Conservation (phyloP, 2,329 filamentous ascomycete species). For the Capronia coronata region DNA sequence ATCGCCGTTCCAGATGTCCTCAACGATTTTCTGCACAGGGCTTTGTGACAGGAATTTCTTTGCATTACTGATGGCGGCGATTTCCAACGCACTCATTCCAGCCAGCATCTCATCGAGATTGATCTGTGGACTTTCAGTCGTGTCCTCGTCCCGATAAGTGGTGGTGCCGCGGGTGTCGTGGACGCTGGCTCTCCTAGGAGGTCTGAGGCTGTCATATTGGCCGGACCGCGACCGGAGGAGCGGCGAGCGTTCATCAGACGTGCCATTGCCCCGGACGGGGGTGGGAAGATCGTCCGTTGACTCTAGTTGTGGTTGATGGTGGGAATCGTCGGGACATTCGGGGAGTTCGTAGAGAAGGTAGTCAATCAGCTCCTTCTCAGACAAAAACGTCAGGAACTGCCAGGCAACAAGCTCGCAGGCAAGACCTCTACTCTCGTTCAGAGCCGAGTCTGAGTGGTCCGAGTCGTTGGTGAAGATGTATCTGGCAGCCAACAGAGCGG, state of each 20-base stretch:
- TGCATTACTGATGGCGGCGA: conserved; percentile 71
- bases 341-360: conserved; percentile 51
- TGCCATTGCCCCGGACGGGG: conserved; percentile 1
- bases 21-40: conserved; percentile 74
- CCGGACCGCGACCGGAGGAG: conserved; percentile 26
- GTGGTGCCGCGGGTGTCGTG: conserved; percentile 8
- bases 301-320: conserved; percentile 7
- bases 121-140: conserved; percentile 30
- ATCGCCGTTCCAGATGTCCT: conserved; percentile 77
- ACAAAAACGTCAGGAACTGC: conserved; percentile 53
- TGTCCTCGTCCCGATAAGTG: conserved; percentile 6
- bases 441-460: conserved; percentile 46
- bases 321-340: conserved; percentile 9
- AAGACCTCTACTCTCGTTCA: conserved; percentile 51
- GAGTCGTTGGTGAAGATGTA: conserved; percentile 50
- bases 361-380: conserved; percentile 52
- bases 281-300: conserved; percentile 7
- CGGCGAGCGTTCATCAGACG: conserved; percentile 31
- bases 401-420: conserved; percentile 59
- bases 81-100: conserved; percentile 77
- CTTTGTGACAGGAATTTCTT: conserved; percentile 79
- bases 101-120: conserved; percentile 67
- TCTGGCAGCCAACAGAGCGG: conserved; percentile 52
- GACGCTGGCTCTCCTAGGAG: conserved; percentile 17
- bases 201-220: conserved; percentile 14